Evolutionary conservation across 805 yeast species (phyloP).

Genomic region (Lachancea thermotolerans): DNA sequence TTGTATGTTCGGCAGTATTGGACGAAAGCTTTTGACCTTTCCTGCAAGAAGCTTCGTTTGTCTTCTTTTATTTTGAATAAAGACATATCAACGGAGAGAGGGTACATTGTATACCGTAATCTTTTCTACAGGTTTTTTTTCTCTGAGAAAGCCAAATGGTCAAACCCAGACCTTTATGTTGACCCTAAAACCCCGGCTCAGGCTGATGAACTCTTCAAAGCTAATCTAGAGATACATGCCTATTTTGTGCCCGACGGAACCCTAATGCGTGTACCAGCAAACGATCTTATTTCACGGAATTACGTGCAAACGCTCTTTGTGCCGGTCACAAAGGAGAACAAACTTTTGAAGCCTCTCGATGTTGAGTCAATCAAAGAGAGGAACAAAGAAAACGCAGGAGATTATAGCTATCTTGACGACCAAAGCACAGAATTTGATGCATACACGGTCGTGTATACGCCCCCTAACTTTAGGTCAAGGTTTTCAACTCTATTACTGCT

Average conservation of each 20-base stretch:
- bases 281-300: conserved; percentile 65
- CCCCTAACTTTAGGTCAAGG: conserved; percentile 65
- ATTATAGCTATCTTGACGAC: conserved; percentile 38
- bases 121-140: conserved; percentile 38
- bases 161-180: conserved; percentile 46
- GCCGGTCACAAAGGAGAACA: conserved; percentile 75
- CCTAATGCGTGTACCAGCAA: conserved; percentile 79
- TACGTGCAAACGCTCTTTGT: conserved; percentile 64
- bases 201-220: conserved; percentile 39
- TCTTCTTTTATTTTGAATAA: conserved; percentile 73
- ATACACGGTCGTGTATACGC: conserved; percentile 78
- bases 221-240: conserved; percentile 38
- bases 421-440: conserved; percentile 36
- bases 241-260: conserved; percentile 76
- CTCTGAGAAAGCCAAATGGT: conserved; percentile 29
- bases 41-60: conserved; percentile 54
- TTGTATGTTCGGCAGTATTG: conserved; percentile 48
- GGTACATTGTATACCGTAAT: conserved; percentile 53
- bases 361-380: conserved; percentile 27
- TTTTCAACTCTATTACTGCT: conserved; percentile 37
- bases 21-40: conserved; percentile 49
- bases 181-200: conserved; percentile 47
- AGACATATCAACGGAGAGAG: conserved; percentile 63
- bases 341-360: conserved; percentile 39
- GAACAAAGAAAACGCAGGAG: conserved; percentile 35